Base-by-base conservation (phyloP, 2,329 filamentous ascomycete genomes). In the Fulvia fulva region DNA sequence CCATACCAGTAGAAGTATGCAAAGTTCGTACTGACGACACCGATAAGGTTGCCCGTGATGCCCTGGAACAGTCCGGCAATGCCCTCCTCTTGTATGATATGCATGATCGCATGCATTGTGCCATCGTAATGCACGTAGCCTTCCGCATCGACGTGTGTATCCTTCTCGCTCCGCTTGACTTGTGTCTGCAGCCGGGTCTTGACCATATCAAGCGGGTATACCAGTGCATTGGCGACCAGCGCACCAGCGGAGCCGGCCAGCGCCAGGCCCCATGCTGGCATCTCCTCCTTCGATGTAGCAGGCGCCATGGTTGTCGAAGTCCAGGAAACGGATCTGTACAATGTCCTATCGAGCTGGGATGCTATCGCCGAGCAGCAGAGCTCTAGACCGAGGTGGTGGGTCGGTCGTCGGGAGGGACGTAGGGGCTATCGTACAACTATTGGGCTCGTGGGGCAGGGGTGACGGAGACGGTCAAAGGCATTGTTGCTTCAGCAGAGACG, bases 1-100 rank as follows among this genome's bases (percentile, higher is more conserved):
- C 91, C 93, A 74, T 97, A 97, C 92, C 93, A 97, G 79, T 99
- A 99, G 74, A 99, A 99, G 78, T 99, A 99, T 69, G 94, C 94
- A 73, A 99, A 99, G 76, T 99, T 99, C 53, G 93, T 97, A 25
- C 92, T 97, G 1, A 91, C 93, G 34, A 99, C 94, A 55, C 94
- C 94, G 53, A 97, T 78, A 19, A 99, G 80, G 4, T 92, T 86
- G 52, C 93, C 92, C 60, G 85, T 82, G 73, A 99, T 92, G 60
- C 94, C 94, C 53, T 89, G 86, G 70, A 99, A 99, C 7, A 99
- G 83, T 6, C 94, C 94, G 49, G 79, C 70, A 8, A 94, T 57
- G 30, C 94, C 94, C 66, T 99, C 94, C 54, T 86, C 86, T 57
- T 86, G 83, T 34, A 89, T 76, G 65, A 99, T 97, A 71, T 91